These are phyloP conservation scores for Rhodomyrtus psidioides DNA, from an alignment of 441 rosid species.

Conservation along the genomic window DNA sequence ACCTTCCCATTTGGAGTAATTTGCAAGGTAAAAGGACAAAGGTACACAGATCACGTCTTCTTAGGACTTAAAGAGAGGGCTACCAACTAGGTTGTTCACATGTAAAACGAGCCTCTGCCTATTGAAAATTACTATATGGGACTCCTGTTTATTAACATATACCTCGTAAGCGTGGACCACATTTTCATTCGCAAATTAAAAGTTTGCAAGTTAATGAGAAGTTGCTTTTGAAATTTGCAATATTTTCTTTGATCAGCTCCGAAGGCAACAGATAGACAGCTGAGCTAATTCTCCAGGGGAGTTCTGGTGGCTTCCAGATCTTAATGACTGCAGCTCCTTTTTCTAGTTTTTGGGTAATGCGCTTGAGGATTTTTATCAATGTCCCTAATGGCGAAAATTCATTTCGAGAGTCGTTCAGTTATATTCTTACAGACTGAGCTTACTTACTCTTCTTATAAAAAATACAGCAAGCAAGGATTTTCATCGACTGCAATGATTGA, in stretches of 20 bases:
- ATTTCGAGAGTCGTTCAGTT: neutral
- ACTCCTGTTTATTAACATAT: neutral
- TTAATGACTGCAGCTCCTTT: neutral
- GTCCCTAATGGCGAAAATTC: neutral
- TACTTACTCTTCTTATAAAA: neutral
- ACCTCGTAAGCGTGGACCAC: neutral
- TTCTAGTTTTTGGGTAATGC: neutral
- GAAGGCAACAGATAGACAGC: neutral
- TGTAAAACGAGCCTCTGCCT: neutral
- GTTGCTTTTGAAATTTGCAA: neutral
- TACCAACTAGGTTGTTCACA: neutral
- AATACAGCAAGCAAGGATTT: neutral
- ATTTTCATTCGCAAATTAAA: neutral
- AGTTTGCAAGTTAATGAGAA: rapidly evolving
- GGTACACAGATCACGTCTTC: neutral
- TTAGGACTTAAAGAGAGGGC: neutral
- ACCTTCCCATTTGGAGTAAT: neutral
- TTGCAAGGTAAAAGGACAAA: neutral
- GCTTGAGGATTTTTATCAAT: neutral
- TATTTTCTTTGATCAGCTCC: neutral
- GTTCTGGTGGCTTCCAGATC: neutral
- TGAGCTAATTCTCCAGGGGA: neutral
- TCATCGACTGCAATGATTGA: neutral
- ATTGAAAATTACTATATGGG: neutral
- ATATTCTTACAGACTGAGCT: neutral